Conservation (phyloP, 805 yeast species). For the Candida cerambycidarum region DNA sequence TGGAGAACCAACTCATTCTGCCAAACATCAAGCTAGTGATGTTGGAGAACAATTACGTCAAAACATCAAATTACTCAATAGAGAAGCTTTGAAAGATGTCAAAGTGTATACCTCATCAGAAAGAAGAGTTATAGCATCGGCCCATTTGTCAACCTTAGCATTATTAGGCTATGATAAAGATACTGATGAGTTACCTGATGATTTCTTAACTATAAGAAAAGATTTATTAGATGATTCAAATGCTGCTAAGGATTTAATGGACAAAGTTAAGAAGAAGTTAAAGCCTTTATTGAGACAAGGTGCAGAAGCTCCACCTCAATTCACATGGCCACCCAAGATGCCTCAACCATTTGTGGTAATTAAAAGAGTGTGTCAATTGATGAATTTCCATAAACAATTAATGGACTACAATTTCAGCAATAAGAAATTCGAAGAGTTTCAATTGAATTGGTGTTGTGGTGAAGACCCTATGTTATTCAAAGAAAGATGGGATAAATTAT, state of each 20-base stretch:
- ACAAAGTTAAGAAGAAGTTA: slow-evolving; percentile 92
- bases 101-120: slow-evolving; percentile 90
- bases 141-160: slow-evolving; percentile 81
- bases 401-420: slow-evolving; percentile 77
- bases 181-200: slow-evolving; percentile 58
- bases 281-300: slow-evolving; percentile 95
- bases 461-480: slow-evolving; percentile 88
- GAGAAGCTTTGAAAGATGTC: slow-evolving; percentile 80
- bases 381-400: slow-evolving; percentile 85
- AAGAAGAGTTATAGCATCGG: slow-evolving; percentile 90
- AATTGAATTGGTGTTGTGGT: slow-evolving; percentile 90
- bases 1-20: slow-evolving; percentile 99
- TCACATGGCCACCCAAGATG: slow-evolving; percentile 98
- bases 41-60: slow-evolving; percentile 95
- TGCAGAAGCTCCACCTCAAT: slow-evolving; percentile 94
- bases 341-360: slow-evolving; percentile 96
- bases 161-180: slow-evolving; percentile 63
- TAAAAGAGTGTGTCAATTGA: slow-evolving; percentile 88
- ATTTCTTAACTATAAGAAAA: slow-evolving; percentile 77
- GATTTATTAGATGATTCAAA: slow-evolving; percentile 93
- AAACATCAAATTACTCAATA: slow-evolving; percentile 81
- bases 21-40: slow-evolving; percentile 90
- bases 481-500: slow-evolving; percentile 96
- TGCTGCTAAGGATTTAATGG: slow-evolving; percentile 98
- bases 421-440: slow-evolving; percentile 66